phyloP scores from a whole-genome alignment of 768 basidiomycete species.

The Amanita jacksonii region DNA sequence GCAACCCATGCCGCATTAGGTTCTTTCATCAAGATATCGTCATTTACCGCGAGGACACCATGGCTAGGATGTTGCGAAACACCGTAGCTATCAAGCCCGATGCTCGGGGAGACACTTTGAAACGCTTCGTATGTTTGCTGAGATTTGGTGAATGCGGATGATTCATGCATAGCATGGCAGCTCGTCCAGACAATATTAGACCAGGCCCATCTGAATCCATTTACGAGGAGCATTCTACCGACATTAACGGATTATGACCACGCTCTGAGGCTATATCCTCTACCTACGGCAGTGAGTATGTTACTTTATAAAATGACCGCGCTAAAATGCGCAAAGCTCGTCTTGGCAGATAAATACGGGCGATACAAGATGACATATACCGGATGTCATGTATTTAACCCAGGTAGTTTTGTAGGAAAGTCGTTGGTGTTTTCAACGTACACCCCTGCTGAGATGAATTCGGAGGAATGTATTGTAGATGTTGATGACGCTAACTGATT shows the following conservation, averaged over 20 bases:
- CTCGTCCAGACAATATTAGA: slow-evolving; percentile 95
- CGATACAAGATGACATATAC: slow-evolving; percentile 95
- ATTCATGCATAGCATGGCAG: too few species aligned
- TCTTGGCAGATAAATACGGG: slow-evolving; percentile 95
- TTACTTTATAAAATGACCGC: slow-evolving; percentile 1
- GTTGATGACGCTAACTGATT: too few species aligned
- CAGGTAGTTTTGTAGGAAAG: slow-evolving; percentile 81
- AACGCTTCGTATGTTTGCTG: slow-evolving; percentile 63
- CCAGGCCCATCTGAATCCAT: slow-evolving; percentile 87
- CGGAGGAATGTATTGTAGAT: slow-evolving; percentile 60
- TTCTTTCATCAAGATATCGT: slow-evolving; percentile 97
- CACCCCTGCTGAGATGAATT: slow-evolving; percentile 74
- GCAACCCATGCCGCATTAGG: slow-evolving; percentile 89
- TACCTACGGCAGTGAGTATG: slow-evolving; percentile 70
- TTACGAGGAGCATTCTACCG: slow-evolving; percentile 79
- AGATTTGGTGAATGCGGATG: too few species aligned
- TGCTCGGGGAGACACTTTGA: slow-evolving; percentile 68
- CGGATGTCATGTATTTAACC: slow-evolving; percentile 98
- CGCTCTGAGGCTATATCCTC: slow-evolving; percentile 82
- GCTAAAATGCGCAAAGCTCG: slow-evolving; percentile 39
- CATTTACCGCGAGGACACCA: slow-evolving; percentile 84
- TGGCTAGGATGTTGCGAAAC: slow-evolving; percentile 91
- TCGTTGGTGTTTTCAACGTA: slow-evolving; percentile 86
- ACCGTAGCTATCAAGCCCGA: slow-evolving; percentile 82
- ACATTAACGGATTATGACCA: slow-evolving; percentile 89